Conservation (phyloP, 768 basidiomycete species). For the Crepidotus variabilis region DNA sequence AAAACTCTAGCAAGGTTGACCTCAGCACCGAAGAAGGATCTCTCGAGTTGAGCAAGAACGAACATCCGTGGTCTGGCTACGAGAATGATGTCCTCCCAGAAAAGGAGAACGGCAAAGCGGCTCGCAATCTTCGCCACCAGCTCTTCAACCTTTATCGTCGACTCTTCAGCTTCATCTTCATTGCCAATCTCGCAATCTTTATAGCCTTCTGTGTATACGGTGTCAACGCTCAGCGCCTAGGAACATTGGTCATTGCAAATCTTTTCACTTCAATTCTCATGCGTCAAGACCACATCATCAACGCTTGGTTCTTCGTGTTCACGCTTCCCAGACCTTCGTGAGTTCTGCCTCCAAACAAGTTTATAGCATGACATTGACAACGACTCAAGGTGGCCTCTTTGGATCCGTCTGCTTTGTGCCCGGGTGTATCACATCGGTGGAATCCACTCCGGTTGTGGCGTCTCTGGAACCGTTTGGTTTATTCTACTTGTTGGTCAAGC, state of each 20-base stretch:
- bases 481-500: conserved; percentile 46
- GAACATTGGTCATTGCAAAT: conserved; percentile 41
- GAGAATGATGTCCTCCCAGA: conserved; percentile 45
- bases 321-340: conserved; percentile 48
- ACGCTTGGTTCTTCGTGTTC: conserved; percentile 50
- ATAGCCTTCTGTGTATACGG: conserved; percentile 35
- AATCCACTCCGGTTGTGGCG: conserved; percentile 55
- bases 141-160: conserved; percentile 55
- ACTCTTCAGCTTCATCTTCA: conserved; percentile 56
- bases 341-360: conserved; percentile 15
- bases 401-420: conserved; percentile 49
- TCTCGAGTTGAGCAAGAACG: conserved; percentile 27
- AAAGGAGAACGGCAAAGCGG: conserved; percentile 43
- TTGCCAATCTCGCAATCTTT: conserved; percentile 50
- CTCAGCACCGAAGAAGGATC: conserved; percentile 22
- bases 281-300: conserved; percentile 57
- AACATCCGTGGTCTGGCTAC: conserved; percentile 50
- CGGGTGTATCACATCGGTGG: conserved; percentile 60
- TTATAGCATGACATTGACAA: not conserved
- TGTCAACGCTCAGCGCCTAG: conserved; percentile 32
- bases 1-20: conserved; percentile 15
- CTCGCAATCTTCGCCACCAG: conserved; percentile 52
- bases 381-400: conserved; percentile 45
- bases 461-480: conserved; percentile 52
- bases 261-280: conserved; percentile 45